Conservation (phyloP, 495 filamentous ascomycete genomes). For the Aspergillus campestris region DNA sequence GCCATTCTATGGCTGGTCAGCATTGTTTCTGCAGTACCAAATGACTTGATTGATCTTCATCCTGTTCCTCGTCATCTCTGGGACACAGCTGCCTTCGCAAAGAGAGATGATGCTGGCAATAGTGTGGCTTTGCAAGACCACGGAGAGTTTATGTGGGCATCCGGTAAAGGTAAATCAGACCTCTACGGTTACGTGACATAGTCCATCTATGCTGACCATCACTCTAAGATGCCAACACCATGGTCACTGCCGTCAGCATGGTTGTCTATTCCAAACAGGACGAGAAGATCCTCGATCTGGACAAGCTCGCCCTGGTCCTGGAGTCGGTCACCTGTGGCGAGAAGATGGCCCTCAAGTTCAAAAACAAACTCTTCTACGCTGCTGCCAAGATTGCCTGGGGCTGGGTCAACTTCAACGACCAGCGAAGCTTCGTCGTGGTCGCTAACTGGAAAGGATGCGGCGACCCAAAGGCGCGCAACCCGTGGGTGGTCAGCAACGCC, state of each 20-base stretch:
- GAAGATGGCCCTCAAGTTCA: conserved; percentile 1
- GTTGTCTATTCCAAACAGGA: conserved; percentile 4
- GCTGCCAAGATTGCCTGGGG: conserved; percentile 2
- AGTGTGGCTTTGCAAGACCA: neutral
- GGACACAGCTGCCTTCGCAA: neutral
- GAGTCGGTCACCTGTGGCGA: neutral
- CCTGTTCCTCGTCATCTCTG: conserved; percentile 2
- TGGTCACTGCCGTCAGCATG: conserved; percentile 2
- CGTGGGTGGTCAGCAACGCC: neutral
- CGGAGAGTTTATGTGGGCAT: conserved; percentile 3
- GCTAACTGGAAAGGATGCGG: conserved; percentile 3
- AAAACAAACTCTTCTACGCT: neutral
- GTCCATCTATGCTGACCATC: too few relatives aligned
- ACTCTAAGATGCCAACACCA: neutral
- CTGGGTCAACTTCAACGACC: conserved; percentile 4
- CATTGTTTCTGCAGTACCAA: too few relatives aligned
- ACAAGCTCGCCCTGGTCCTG: conserved; percentile 4
- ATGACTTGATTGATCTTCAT: neutral
- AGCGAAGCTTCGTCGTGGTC: conserved; percentile 1
- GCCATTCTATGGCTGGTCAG: too few relatives aligned
- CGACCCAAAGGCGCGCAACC: neutral
- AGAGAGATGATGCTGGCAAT: neutral
- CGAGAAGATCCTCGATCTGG: conserved; percentile 2
- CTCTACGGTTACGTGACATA: too few relatives aligned
- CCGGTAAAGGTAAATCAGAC: neutral